A percentile compares a stretch with the other conserved stretches of the same genome.
Evolutionary conservation across 2,329 filamentous ascomycete genomes (phyloP).

Genomic region (Achaetomium macrosporum): DNA sequence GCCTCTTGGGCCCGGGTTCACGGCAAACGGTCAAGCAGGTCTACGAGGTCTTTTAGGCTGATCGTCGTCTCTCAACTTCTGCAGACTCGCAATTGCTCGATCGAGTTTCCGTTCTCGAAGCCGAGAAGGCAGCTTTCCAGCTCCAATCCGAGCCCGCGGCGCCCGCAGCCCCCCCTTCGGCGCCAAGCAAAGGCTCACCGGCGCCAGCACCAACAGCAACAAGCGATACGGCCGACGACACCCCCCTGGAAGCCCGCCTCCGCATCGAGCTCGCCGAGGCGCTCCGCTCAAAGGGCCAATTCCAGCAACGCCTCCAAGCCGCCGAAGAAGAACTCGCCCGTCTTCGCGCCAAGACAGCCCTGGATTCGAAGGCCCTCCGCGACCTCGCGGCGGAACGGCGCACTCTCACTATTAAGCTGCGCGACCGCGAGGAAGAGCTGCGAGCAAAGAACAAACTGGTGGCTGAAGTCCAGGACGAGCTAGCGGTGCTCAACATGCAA

Average conservation of each 20-base stretch:
- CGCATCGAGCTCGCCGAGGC: constrained; percentile 69
- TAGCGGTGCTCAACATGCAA: constrained; percentile 80
- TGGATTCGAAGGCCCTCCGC: constrained; percentile 56
- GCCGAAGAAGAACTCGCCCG: constrained; percentile 56
- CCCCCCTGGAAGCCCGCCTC: constrained; percentile 41
- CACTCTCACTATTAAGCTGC: constrained; percentile 58
- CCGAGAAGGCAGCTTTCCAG: constrained; percentile 43
- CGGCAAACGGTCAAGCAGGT: neutral
- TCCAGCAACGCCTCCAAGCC: constrained; percentile 57
- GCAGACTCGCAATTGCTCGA: constrained; percentile 61
- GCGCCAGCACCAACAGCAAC: constrained; percentile 16
- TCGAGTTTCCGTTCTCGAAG: constrained; percentile 58
- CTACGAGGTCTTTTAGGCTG: neutral
- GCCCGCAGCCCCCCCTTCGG: constrained; percentile 24
- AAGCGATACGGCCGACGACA: constrained; percentile 25
- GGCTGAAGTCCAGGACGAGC: constrained; percentile 87
- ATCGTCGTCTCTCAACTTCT: neutral
- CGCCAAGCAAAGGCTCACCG: constrained; percentile 20
- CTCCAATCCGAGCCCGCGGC: constrained; percentile 16
- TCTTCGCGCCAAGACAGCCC: constrained; percentile 53
- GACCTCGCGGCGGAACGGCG: constrained; percentile 58
- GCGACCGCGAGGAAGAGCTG: constrained; percentile 80
- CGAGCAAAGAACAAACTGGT: constrained; percentile 76
- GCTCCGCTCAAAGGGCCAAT: constrained; percentile 64
- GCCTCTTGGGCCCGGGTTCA: neutral